Conservation (phyloP, 2,329 filamentous ascomycete genomes). For the Cladophialophora yegresii region DNA sequence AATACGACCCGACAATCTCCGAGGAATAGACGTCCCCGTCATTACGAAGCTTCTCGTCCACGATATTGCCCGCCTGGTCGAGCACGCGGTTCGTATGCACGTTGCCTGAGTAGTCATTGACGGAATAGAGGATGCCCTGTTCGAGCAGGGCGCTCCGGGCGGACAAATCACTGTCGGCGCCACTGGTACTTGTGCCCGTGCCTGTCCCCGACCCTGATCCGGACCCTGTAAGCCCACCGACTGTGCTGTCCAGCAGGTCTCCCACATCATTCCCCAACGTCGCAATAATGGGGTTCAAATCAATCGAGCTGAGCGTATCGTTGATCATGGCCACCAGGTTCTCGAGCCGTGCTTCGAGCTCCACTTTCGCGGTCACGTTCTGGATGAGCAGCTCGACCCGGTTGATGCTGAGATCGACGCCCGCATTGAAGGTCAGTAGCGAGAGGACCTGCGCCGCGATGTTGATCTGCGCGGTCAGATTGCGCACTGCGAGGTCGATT, state of each 20-base stretch:
- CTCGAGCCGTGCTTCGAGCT: constrained; percentile 61
- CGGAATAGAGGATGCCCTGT: constrained; percentile 62
- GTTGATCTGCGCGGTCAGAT: constrained; percentile 63
- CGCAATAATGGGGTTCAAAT: constrained; percentile 62
- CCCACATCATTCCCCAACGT: constrained; percentile 56
- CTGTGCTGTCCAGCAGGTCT: constrained; percentile 51
- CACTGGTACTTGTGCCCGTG: not conserved
- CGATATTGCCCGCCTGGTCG: constrained; percentile 57
- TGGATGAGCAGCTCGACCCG: constrained; percentile 59
- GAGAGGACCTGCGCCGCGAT: constrained; percentile 61
- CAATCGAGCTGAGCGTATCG: constrained; percentile 60
- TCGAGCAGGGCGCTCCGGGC: constrained; percentile 45
- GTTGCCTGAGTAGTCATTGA: constrained; percentile 62
- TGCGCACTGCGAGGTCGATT: constrained; percentile 61
- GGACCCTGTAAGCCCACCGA: constrained; percentile 39
- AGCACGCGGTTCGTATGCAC: constrained; percentile 60
- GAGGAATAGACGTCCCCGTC: constrained; percentile 51
- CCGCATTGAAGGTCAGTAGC: constrained; percentile 62
- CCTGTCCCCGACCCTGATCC: constrained; percentile 22
- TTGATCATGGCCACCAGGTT: constrained; percentile 63
- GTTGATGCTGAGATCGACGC: constrained; percentile 61
- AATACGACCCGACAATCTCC: constrained; percentile 54
- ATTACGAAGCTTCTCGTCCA: constrained; percentile 59
- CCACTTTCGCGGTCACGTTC: constrained; percentile 60
- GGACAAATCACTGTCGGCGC: constrained; percentile 12